These are phyloP conservation scores for Bidens hawaiensis DNA, from an alignment of 140 eudicot genomes.

Conservation along the genomic window DNA sequence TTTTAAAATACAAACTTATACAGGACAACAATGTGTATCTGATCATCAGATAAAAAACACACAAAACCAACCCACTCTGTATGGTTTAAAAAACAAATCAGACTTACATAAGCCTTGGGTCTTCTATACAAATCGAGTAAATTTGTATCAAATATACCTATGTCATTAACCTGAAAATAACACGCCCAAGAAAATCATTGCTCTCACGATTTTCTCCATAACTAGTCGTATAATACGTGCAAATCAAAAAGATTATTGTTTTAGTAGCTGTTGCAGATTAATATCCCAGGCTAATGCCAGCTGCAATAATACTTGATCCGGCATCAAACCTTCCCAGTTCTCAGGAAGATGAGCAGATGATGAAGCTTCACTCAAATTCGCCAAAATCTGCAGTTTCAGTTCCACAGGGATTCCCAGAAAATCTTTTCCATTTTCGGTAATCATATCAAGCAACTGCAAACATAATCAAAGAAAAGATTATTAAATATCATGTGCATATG, in stretches of 20 bases:
- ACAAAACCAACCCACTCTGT: slow-evolving; percentile 7
- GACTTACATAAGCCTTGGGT: not conserved
- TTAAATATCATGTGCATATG: not conserved
- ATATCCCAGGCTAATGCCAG: slow-evolving; percentile 76
- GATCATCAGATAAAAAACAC: not conserved
- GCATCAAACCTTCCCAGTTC: slow-evolving; percentile 84
- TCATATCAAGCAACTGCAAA: slow-evolving; percentile 56
- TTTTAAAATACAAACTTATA: not conserved
- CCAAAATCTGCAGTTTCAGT: slow-evolving; percentile 54
- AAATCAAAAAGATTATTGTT: slow-evolving; percentile 17
- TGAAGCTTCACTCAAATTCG: slow-evolving; percentile 63
- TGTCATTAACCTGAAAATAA: too few species aligned
- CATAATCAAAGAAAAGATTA: slow-evolving; percentile 4
- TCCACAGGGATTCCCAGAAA: slow-evolving; percentile 50
- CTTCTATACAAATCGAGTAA: slow-evolving; percentile 22
- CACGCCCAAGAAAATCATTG: not conserved
- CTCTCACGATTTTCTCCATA: not conserved
- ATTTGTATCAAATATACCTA: not conserved
- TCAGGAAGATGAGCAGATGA: slow-evolving; percentile 57
- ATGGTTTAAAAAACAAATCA: not conserved
- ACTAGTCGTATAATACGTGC: not conserved
- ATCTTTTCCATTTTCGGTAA: slow-evolving; percentile 58
- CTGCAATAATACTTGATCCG: slow-evolving; percentile 66
- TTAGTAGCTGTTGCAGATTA: slow-evolving; percentile 52
- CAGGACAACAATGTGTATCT: not conserved